Evolutionary conservation across 192 early-diverging fungal species (phyloP), one percentile per base, ranked within the genome.

Genomic region (Podila epicladia): DNA sequence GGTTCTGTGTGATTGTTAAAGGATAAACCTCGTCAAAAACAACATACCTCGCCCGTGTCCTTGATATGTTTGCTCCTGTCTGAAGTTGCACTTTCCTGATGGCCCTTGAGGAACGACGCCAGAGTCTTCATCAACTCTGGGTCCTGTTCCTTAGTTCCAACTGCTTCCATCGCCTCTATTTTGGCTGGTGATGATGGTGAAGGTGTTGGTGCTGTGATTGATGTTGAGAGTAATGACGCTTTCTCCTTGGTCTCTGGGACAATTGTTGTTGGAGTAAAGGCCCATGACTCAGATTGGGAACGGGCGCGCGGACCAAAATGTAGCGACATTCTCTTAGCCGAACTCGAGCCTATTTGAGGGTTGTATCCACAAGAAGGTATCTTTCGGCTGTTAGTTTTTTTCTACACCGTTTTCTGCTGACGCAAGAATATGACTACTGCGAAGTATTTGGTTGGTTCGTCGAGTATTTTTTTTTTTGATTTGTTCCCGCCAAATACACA

Each of bases 201-300:
- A 51, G 12, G 31, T 48, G 1, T 19, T 13, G 48, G 53, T 2
- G 38, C 20, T 37, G 45, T 38, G 20, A 20, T 22, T 28, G 67
- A 49, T 58, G 22, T 28, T n/a, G 26, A 7, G 28, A 55, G 17
- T n/a, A 50, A 15, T 28, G 68, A 35, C n/a, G 11, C 32, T 17
- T 32, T 22, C 53, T 32, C 53, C 51, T 59, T 26, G 24, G 20
- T 12, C 59, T 45, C 24, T n/a, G 12, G 65, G 48, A 62, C 53
- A 26, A 45, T 55, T 15, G 72, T 32, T 8, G 65, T 9, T 11
- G 65, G 33, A 2, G 70, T 31, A 32, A 71, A 67, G n/a, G 75
- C 64, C 75, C 68, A 78, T 9, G 69, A 71, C 26, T 77, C 75
- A 32, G 75, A 71, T 41, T 59, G 41, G 13, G 74, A 76, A 49